A percentile compares a stretch with the other conserved stretches of the same genome.
These are phyloP conservation scores for Nyssa sinensis DNA, from an alignment of 148 eudicot species.

Conservation along the genomic window DNA sequence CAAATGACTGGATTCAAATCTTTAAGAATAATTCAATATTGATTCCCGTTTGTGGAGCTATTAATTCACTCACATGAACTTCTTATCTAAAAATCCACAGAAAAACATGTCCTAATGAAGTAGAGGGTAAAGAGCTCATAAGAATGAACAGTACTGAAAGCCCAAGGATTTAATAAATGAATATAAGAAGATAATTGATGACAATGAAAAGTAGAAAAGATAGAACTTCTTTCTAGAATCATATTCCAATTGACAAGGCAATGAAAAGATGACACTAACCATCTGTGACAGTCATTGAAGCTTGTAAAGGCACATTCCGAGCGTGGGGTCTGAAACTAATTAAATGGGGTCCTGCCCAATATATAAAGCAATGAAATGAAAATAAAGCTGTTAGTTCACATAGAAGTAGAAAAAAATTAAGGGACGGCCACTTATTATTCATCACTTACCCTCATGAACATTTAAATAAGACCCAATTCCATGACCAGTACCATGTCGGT, in stretches of 20 bases:
- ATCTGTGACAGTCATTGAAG: conserved; percentile 92
- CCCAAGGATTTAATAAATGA: neutral
- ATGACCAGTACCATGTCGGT: conserved; percentile 97
- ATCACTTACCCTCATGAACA: conserved; percentile 89
- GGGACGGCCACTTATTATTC: neutral
- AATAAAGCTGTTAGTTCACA: neutral
- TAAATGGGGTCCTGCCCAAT: conserved; percentile 71
- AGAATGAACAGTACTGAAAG: neutral
- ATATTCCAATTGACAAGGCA: conserved; percentile 5
- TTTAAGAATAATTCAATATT: neutral
- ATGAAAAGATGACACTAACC: conserved; percentile 44
- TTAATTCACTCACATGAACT: conserved; percentile 1
- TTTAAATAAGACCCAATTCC: conserved; percentile 87
- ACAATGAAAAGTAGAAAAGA: neutral
- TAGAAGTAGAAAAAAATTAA: neutral
- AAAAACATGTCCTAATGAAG: neutral
- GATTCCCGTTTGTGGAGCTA: neutral
- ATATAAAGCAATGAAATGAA: conserved; percentile 10
- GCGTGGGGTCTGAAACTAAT: conserved; percentile 84
- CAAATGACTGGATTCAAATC: too few relatives aligned
- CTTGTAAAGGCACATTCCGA: conserved; percentile 73
- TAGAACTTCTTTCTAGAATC: neutral
- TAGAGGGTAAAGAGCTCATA: neutral
- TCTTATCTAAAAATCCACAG: neutral
- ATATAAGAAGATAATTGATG: neutral